Evolutionary conservation across 1,284 basidiomycete species (phyloP).

Genomic region (Boletellus sp.): DNA sequence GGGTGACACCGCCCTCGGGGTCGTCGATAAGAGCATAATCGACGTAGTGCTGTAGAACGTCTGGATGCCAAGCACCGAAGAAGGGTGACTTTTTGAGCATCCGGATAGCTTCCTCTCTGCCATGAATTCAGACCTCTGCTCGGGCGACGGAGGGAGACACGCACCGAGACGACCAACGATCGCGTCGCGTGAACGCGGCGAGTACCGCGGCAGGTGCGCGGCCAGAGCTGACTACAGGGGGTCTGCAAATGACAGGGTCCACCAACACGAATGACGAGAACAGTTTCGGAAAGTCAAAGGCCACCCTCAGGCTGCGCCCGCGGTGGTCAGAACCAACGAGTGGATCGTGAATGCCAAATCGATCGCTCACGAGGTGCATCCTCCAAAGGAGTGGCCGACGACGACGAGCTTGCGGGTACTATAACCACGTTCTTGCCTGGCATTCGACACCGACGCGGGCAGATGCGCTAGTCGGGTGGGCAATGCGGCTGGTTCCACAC

Average conservation of each 20-base stretch:
- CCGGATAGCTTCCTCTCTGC: constrained; percentile 58
- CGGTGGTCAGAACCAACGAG: not conserved
- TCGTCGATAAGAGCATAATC: constrained; percentile 53
- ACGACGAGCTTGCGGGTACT: constrained; percentile 50
- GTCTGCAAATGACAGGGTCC: constrained; percentile 69
- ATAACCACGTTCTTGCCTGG: constrained; percentile 46
- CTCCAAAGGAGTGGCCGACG: constrained; percentile 83
- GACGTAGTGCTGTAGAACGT: constrained; percentile 65
- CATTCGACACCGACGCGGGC: constrained; percentile 37
- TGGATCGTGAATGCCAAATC: not conserved
- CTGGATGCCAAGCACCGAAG: constrained; percentile 72
- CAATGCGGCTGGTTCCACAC: constrained; percentile 32
- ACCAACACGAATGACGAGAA: constrained; percentile 75
- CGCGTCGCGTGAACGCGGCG: constrained; percentile 61
- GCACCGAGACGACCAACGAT: constrained; percentile 62
- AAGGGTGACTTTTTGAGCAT: constrained; percentile 59
- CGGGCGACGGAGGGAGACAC: constrained; percentile 4
- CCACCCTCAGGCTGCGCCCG: constrained; percentile 50
- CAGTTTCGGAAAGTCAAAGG: constrained; percentile 59
- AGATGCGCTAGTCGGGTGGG: constrained; percentile 52
- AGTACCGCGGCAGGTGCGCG: constrained; percentile 26
- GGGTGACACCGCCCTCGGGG: constrained; percentile 37
- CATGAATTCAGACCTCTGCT: constrained; percentile 1
- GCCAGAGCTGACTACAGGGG: constrained; percentile 9
- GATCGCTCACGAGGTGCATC: constrained; percentile 58